Percentiles rank a stretch among this genome's conserved stretches.
Evolutionary conservation across 495 filamentous ascomycete species (phyloP).

Genomic region (Neurospora discreta): DNA sequence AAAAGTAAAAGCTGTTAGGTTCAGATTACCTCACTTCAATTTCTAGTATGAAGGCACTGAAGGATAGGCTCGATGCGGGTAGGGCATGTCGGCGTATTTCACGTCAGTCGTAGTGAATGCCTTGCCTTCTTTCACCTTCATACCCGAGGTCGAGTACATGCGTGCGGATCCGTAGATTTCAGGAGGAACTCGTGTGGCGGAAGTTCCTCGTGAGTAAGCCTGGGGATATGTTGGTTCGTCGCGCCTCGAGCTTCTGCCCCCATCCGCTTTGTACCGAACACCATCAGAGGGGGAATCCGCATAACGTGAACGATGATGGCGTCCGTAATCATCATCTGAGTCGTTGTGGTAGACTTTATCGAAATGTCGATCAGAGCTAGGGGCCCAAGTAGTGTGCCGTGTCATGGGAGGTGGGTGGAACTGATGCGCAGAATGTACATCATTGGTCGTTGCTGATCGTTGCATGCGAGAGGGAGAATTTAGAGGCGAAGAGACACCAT

Average conservation of each 20-base stretch:
- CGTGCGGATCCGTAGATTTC: neutral
- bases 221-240: neutral
- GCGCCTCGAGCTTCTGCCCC: neutral
- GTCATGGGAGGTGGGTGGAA: slow-evolving; percentile 8
- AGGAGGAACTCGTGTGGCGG: neutral
- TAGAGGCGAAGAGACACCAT: neutral
- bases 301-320: slow-evolving; percentile 5
- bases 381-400: slow-evolving; percentile 15
- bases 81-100: slow-evolving; percentile 7
- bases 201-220: neutral
- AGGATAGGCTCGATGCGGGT: neutral
- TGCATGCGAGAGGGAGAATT: slow-evolving; percentile 21
- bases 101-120: slow-evolving; percentile 11
- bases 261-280: neutral
- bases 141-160: neutral
- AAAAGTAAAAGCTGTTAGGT: neutral
- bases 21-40: neutral
- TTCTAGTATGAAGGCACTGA: neutral
- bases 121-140: slow-evolving; percentile 17
- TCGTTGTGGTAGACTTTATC: slow-evolving; percentile 11
- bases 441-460: slow-evolving; percentile 16
- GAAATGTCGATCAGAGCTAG: neutral
- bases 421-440: neutral
- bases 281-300: neutral
- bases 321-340: slow-evolving; percentile 20